These are phyloP conservation scores for Metschnikowia kunwiensis DNA, from an alignment of 805 yeast genomes.

Conservation along the genomic window DNA sequence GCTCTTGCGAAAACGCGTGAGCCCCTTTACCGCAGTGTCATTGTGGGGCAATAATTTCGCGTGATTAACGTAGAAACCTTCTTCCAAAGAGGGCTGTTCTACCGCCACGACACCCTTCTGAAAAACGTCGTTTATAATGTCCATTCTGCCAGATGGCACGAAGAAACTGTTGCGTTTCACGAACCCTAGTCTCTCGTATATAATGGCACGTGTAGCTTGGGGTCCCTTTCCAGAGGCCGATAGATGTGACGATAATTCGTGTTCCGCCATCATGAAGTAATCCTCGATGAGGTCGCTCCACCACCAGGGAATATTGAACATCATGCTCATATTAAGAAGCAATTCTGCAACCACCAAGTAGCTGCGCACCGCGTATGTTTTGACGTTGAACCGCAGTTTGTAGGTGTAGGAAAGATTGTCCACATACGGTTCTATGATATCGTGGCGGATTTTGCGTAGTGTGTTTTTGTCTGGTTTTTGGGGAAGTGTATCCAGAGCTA, in stretches of 20 bases:
- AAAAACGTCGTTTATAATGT: slow-evolving; percentile 12
- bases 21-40: slow-evolving; percentile 45
- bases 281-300: slow-evolving; percentile 43
- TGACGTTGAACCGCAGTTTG: slow-evolving; percentile 64
- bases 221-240: slow-evolving; percentile 38
- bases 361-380: slow-evolving; percentile 68
- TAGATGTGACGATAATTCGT: slow-evolving; percentile 44
- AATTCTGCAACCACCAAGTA: slow-evolving; percentile 67
- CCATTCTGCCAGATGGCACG: slow-evolving; percentile 12
- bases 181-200: slow-evolving; percentile 42
- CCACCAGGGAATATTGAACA: slow-evolving; percentile 43
- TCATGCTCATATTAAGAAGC: slow-evolving; percentile 47
- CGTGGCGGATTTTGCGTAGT: slow-evolving; percentile 48
- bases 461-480: slow-evolving; percentile 39
- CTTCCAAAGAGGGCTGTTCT: slow-evolving; percentile 26
- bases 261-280: slow-evolving; percentile 46
- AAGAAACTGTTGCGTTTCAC: slow-evolving; percentile 13
- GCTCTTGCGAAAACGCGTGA: slow-evolving; percentile 67
- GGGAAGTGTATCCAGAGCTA: slow-evolving; percentile 16
- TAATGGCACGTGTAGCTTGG: slow-evolving; percentile 43
- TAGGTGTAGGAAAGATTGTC: slow-evolving; percentile 76
- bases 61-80: slow-evolving; percentile 32
- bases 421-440: slow-evolving; percentile 54
- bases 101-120: slow-evolving; percentile 9
- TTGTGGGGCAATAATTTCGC: slow-evolving; percentile 33